A percentile compares a stretch with the other conserved stretches of the same genome.
Evolutionary conservation across 768 basidiomycete species (phyloP).

Genomic region (Russula sp.): DNA sequence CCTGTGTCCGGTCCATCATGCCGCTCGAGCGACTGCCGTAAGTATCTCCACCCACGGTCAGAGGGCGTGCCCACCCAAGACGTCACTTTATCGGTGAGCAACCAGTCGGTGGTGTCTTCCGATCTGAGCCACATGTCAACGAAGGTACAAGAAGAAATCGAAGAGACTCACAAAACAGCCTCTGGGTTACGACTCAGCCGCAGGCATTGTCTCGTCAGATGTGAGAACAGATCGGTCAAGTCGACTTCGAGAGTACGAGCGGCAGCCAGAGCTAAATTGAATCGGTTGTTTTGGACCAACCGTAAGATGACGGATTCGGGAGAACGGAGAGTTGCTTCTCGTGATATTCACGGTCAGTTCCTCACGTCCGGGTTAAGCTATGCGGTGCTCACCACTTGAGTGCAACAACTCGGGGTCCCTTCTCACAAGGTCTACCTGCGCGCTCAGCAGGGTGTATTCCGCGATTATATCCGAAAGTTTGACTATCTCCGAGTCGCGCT

Average conservation of each 20-base stretch:
- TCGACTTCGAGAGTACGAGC: conserved; percentile 77
- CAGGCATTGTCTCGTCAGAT: conserved; percentile 75
- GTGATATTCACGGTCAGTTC: conserved; percentile 31
- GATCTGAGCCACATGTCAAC: conserved; percentile 44
- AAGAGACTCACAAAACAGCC: conserved; percentile 49
- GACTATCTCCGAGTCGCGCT: conserved; percentile 72
- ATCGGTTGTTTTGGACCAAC: conserved; percentile 73
- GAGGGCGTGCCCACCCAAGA: conserved; percentile 81
- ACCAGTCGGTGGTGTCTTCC: conserved; percentile 76
- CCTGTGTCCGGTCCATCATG: conserved; percentile 73
- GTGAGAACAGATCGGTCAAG: conserved; percentile 81
- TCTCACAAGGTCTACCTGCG: conserved; percentile 71
- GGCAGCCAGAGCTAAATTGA: conserved; percentile 73
- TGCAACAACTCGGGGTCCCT: conserved; percentile 61
- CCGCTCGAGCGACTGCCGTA: conserved; percentile 73
- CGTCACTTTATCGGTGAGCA: conserved; percentile 72
- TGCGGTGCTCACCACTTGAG: conserved; percentile 55
- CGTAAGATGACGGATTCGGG: conserved; percentile 67
- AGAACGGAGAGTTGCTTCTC: conserved; percentile 43
- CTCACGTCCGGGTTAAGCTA: conserved; percentile 4
- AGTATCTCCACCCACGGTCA: conserved; percentile 84
- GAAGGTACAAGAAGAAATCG: not conserved
- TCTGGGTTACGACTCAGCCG: conserved; percentile 65
- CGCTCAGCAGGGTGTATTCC: conserved; percentile 71
- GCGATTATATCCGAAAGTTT: conserved; percentile 75